Evolutionary conservation across 164 flowering plant species (phyloP).

Genomic region (Warburgia ugandensis): DNA sequence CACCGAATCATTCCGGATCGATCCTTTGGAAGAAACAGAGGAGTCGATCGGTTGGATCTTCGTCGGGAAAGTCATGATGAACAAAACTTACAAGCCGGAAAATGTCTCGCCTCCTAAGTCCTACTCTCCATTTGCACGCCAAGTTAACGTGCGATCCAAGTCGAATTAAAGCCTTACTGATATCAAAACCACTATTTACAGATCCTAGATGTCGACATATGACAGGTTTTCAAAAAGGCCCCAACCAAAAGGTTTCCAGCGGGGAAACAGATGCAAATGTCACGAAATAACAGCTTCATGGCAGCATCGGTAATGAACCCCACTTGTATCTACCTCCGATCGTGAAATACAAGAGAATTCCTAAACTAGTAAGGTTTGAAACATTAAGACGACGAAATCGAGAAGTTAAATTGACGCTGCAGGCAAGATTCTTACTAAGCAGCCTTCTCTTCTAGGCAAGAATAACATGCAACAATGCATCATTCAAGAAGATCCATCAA

Average conservation of each 20-base stretch:
- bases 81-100: not conserved
- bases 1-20: slow-evolving; percentile 26
- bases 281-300: not conserved
- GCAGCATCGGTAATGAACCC: not conserved
- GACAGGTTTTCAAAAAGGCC: not conserved
- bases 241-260: not conserved
- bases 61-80: slow-evolving; percentile 54
- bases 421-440: not conserved
- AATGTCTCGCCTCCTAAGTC: not conserved
- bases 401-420: not conserved
- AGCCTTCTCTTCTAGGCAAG: no score
- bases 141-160: not conserved
- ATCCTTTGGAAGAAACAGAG: slow-evolving; percentile 10
- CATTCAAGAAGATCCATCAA: not conserved
- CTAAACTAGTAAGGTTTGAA: slow-evolving; percentile 3
- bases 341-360: not conserved
- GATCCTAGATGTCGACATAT: no score
- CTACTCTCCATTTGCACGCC: slow-evolving; percentile 2
- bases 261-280: not conserved
- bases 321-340: not conserved
- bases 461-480: not conserved
- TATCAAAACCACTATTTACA: not conserved
- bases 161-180: no score
- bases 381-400: slow-evolving; percentile 1
- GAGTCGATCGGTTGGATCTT: slow-evolving; percentile 81